Percentiles rank a stretch among this genome's conserved stretches.
Evolutionary conservation across 495 filamentous ascomycete genomes (phyloP).

Genomic region (Xylaria flabelliformis): DNA sequence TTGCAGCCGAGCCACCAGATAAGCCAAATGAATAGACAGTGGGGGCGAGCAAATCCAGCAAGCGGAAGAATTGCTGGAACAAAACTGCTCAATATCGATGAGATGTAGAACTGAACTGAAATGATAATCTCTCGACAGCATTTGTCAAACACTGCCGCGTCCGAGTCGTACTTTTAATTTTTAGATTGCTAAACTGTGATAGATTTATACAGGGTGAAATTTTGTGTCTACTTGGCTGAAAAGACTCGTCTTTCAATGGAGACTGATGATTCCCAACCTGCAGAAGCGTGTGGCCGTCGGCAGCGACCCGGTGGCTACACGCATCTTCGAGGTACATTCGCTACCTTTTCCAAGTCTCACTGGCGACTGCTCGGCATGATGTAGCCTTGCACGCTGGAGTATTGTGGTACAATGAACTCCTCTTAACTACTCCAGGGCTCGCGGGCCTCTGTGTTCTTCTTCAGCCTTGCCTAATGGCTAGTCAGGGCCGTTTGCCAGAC

Average conservation of each 20-base stretch:
- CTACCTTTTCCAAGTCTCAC: conserved; percentile 15
- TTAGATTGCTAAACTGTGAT: neutral
- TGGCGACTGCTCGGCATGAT: conserved; percentile 17
- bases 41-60: conserved; percentile 12
- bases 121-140: conserved; percentile 2
- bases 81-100: conserved; percentile 6
- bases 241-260: conserved; percentile 4
- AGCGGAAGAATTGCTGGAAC: conserved; percentile 9
- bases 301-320: conserved; percentile 19
- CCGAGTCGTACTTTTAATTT: neutral
- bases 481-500: neutral
- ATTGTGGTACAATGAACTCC: neutral
- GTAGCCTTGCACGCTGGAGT: neutral
- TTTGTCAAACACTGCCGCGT: neutral
- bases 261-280: conserved; percentile 17
- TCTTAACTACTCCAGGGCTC: neutral
- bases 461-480: conserved; percentile 6
- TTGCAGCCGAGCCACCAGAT: conserved; percentile 23
- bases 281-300: conserved; percentile 27
- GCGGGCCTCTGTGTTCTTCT: neutral
- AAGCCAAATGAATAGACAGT: conserved; percentile 6
- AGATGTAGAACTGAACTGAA: neutral
- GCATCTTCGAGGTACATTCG: conserved; percentile 26
- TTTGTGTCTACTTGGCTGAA: conserved; percentile 8
- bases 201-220: neutral